A percentile compares a stretch with the other conserved stretches of the same genome.
Evolutionary conservation across 2,329 filamentous ascomycete species (phyloP).

Genomic region (Dothideomycetes sp.): DNA sequence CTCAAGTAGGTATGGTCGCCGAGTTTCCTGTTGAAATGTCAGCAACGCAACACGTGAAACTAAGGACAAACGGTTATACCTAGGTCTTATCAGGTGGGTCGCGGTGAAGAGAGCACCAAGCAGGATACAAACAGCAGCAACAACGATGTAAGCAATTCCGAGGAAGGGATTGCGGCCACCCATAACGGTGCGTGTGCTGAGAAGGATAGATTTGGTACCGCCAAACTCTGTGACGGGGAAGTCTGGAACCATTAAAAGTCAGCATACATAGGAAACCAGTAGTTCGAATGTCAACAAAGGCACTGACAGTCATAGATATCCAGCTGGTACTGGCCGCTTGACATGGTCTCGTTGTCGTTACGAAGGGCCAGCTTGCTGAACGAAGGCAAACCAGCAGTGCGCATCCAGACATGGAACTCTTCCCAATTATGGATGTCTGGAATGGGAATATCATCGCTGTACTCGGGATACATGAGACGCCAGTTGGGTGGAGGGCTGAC

Average conservation of each 20-base stretch:
- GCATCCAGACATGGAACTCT: slow-evolving; percentile 97
- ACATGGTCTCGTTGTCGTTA: slow-evolving; percentile 64
- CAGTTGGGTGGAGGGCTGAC: slow-evolving; percentile 84
- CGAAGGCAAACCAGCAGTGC: slow-evolving; percentile 82
- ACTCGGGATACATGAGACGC: slow-evolving; percentile 57
- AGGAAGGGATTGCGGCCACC: slow-evolving; percentile 93
- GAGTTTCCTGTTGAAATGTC: slow-evolving; percentile 59
- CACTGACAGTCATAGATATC: slow-evolving; percentile 69
- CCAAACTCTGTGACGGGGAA: slow-evolving; percentile 72
- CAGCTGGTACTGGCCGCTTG: slow-evolving; percentile 63
- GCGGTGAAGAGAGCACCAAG: slow-evolving; percentile 82
- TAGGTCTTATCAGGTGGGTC: slow-evolving; percentile 83
- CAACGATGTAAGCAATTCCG: slow-evolving; percentile 89
- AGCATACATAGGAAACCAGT: neutral
- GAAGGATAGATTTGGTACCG: slow-evolving; percentile 80
- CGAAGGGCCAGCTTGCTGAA: slow-evolving; percentile 90
- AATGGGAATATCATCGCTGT: slow-evolving; percentile 58
- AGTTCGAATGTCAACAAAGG: neutral
- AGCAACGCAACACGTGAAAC: neutral
- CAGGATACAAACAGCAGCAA: slow-evolving; percentile 85
- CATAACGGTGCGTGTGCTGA: slow-evolving; percentile 85
- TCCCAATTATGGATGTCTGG: slow-evolving; percentile 69
- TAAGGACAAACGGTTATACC: slow-evolving; percentile 47
- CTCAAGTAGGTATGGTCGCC: slow-evolving; percentile 96
- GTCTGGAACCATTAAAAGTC: slow-evolving; percentile 42